Conservation (phyloP, 129 eudicot species). For the Lactuca saligna region DNA sequence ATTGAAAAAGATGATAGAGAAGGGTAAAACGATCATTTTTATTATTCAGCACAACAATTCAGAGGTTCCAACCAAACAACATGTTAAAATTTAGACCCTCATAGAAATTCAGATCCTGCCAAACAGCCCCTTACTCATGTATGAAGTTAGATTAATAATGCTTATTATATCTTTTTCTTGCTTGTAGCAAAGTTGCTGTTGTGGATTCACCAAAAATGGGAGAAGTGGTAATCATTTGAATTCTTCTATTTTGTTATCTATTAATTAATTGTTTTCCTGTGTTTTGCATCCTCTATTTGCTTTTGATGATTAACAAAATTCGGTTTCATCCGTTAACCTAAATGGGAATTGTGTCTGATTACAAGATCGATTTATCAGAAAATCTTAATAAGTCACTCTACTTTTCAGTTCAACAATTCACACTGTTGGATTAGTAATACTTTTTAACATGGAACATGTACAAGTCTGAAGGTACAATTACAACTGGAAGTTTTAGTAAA, state of each 20-base stretch:
- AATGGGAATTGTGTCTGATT: neutral
- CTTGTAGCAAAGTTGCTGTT: constrained; percentile 19
- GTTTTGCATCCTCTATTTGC: constrained; percentile 6
- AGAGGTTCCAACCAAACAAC: too few relatives aligned
- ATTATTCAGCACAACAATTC: too few relatives aligned
- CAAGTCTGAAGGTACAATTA: neutral
- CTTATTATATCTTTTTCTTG: constrained; percentile 6
- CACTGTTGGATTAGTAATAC: neutral
- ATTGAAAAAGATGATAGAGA: too few relatives aligned
- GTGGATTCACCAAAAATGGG: constrained; percentile 25
- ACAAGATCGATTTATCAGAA: constrained; percentile 1
- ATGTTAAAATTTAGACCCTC: too few relatives aligned
- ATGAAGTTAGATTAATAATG: neutral
- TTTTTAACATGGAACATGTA: neutral
- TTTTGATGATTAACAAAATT: neutral
- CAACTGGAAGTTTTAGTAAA: neutral
- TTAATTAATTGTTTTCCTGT: neutral
- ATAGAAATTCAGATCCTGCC: too few relatives aligned
- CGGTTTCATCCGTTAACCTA: neutral
- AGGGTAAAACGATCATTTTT: too few relatives aligned
- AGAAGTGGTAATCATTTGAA: constrained; percentile 30
- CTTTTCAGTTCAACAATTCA: neutral
- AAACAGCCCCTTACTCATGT: too few relatives aligned
- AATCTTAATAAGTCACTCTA: neutral
- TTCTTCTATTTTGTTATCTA: constrained; percentile 14